Conservation (phyloP, 164 flowering plant species). For the Taxillus chinensis region DNA sequence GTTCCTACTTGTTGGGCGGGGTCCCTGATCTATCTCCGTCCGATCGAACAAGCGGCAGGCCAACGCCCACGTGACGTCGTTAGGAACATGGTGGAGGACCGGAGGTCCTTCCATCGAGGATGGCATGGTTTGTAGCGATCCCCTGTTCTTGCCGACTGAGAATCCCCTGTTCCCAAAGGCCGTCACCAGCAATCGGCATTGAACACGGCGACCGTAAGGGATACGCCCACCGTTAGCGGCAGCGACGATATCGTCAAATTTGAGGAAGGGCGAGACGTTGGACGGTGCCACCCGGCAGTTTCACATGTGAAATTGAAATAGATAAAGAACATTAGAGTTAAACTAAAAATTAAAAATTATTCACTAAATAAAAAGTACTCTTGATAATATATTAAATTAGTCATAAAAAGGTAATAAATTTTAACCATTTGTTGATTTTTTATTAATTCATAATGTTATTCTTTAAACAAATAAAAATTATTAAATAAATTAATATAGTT, state of each 20-base stretch:
- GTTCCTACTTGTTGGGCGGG: too few species aligned
- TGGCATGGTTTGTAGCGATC: conserved; percentile 16
- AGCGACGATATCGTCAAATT: background rate
- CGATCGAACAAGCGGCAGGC: conserved; percentile 16
- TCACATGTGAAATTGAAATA: too few species aligned
- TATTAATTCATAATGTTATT: too few species aligned
- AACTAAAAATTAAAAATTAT: too few species aligned
- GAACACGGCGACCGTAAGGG: conserved; percentile 15
- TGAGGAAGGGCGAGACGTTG: background rate
- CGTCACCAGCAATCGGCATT: conserved; percentile 22
- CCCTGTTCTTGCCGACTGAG: too few species aligned
- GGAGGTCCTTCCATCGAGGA: conserved; percentile 22
- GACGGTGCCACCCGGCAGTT: background rate
- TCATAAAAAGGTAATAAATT: too few species aligned
- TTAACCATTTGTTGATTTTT: too few species aligned
- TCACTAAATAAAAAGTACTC: too few species aligned
- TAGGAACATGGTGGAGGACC: conserved; percentile 21
- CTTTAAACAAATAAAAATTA: too few species aligned
- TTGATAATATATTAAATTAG: too few species aligned
- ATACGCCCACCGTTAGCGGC: conserved; percentile 6
- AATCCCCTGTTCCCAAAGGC: conserved; percentile 27
- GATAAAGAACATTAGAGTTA: too few species aligned
- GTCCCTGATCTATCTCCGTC: conserved; percentile 15
- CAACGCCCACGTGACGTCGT: conserved; percentile 41
- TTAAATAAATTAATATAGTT: too few species aligned